Conservation (phyloP, 2,329 filamentous ascomycete species). For the Cladosporium austrohemisphaericum region DNA sequence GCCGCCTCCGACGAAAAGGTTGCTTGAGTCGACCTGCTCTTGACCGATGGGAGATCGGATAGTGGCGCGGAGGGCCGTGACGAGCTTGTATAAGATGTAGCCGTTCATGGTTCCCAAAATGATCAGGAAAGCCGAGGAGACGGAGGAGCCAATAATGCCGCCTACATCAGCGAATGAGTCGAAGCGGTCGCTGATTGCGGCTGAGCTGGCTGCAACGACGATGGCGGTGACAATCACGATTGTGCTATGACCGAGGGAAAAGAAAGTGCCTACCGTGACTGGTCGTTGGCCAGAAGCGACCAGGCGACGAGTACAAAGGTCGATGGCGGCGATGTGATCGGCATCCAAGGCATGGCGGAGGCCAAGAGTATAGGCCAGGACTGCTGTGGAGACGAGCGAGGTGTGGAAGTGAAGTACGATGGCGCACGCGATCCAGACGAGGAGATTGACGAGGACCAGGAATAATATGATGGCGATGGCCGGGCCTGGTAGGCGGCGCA, state of each 20-base stretch:
- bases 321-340: constrained; percentile 90
- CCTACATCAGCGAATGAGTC: constrained; percentile 75
- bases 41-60: constrained; percentile 46
- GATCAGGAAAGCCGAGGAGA: constrained; percentile 79
- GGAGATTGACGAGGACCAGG: constrained; percentile 51
- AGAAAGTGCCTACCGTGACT: constrained; percentile 90
- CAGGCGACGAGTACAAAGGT: constrained; percentile 87
- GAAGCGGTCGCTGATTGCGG: constrained; percentile 76
- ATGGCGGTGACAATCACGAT: constrained; percentile 88
- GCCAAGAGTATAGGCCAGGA: constrained; percentile 82
- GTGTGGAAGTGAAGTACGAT: constrained; percentile 48
- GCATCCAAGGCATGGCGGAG: constrained; percentile 94
- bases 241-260: constrained; percentile 89
- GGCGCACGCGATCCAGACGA: constrained; percentile 57
- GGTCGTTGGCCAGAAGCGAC: constrained; percentile 81
- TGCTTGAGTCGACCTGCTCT: constrained; percentile 30
- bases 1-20: constrained; percentile 70
- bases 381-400: constrained; percentile 70
- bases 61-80: constrained; percentile 63
- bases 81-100: constrained; percentile 77
- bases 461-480: constrained; percentile 56
- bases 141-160: constrained; percentile 82
- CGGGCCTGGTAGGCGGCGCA: constrained; percentile 54
- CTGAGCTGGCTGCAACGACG: constrained; percentile 85
- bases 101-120: constrained; percentile 78